These are phyloP conservation scores for Ascochyta lentis DNA, from an alignment of 2,329 filamentous ascomycete species.

Conservation along the genomic window DNA sequence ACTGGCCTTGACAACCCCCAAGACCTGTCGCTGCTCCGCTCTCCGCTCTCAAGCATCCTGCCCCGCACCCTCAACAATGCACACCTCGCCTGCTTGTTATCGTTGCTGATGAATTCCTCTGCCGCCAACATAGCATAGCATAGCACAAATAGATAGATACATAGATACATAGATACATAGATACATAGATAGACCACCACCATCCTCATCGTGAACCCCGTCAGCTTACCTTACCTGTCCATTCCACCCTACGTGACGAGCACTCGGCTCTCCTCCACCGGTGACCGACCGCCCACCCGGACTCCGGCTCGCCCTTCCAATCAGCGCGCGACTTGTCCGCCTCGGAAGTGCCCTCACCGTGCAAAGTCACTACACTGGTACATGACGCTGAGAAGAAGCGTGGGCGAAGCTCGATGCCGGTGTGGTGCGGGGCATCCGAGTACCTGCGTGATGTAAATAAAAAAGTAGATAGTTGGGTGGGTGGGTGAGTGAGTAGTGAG, in stretches of 20 bases:
- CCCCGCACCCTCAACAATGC: conserved; percentile 21
- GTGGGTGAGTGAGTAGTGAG: too few relatives aligned
- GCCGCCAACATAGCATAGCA: too few relatives aligned
- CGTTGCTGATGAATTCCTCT: neutral
- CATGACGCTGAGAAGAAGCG: conserved; percentile 12
- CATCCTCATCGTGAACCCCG: too few relatives aligned
- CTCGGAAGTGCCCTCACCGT: neutral
- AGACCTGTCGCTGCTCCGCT: conserved; percentile 8
- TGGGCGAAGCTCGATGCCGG: neutral
- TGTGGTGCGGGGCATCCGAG: neutral
- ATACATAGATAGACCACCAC: too few relatives aligned
- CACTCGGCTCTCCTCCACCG: conserved; percentile 16
- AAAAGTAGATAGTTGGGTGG: too few relatives aligned
- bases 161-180: too few relatives aligned
- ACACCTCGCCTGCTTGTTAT: conserved; percentile 16
- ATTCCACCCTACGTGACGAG: too few relatives aligned
- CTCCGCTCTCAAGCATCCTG: conserved; percentile 11
- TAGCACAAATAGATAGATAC: too few relatives aligned
- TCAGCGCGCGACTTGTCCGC: conserved; percentile 14
- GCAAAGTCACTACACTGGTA: neutral
- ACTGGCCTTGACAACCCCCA: neutral
- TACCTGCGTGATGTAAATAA: neutral
- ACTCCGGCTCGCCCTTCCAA: conserved; percentile 12
- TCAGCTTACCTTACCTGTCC: neutral
- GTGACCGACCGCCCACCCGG: neutral